Base-by-base conservation (phyloP, 2,329 filamentous ascomycete genomes). In the Teratosphaeria nubilosa region DNA sequence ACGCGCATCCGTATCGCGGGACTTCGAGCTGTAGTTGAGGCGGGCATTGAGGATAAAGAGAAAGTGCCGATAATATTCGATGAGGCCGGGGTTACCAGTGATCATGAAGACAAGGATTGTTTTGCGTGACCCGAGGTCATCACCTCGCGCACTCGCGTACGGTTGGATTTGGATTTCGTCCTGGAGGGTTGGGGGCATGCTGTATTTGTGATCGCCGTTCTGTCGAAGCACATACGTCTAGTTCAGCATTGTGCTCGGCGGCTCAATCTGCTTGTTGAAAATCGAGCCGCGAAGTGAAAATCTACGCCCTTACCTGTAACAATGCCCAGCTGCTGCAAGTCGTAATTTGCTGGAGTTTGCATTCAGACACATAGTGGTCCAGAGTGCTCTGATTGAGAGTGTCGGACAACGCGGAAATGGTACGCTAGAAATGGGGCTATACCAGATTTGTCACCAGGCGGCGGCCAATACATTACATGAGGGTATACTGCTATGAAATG, bases 41-140 rank as follows among this genome's bases (percentile, higher is more conserved):
- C 41, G 41, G 34, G 53, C 48, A 24, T 83, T 77, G 1, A 91
- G 74, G 14, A 78, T 75, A 0, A 75, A 75, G 11, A 91, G 76
- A 71, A 90, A 92, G 41, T 81, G 78, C 58, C 74, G 75, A 72
- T 92, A 92, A 77, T 88, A 92, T 58, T 80, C 82, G 55, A 91
- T 81, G 20, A 90, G 77, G 5, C 88, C 88, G 5, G 88, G 88
- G 63, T 92, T 92, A 22, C 88, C 88, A 30, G 86, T 82, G 48
- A 92, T 78, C 72, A 89, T 86, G 75, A 84, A 90, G 64, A 91
- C 75, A 54, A 91, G 80, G 5, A 70, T 51, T 25, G 5, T 53
- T 30, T 53, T 53, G 51, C 51, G 31, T 30, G 27, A 30, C 27
- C 27, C 27, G 27, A 30, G 27, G 27, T 30, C 27, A 10, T 30